Conservation (phyloP, 2,329 filamentous ascomycete genomes). For the Purpureocillium takamizusanense region DNA sequence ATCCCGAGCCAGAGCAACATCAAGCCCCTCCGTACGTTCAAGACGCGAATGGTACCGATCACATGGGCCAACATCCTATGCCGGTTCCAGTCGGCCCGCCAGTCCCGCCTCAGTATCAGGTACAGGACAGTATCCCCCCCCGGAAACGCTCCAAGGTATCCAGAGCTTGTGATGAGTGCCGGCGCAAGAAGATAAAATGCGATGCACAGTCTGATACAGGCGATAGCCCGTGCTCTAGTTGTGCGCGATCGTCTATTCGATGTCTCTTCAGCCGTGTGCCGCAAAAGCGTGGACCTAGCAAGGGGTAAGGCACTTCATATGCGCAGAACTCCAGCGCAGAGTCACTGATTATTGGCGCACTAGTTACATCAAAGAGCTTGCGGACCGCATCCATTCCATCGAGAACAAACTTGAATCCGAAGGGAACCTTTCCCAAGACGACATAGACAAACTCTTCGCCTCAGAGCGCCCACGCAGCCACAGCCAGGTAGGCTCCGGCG, state of each 20-base stretch:
- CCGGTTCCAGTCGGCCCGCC: slow-evolving; percentile 25
- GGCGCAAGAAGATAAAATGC: slow-evolving; percentile 84
- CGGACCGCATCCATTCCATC: slow-evolving; percentile 73
- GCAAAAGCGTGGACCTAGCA: slow-evolving; percentile 81
- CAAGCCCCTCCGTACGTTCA: slow-evolving; percentile 26
- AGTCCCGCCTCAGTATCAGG: slow-evolving; percentile 26
- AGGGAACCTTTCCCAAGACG: slow-evolving; percentile 30
- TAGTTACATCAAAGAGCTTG: slow-evolving; percentile 86
- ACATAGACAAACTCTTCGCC: slow-evolving; percentile 33
- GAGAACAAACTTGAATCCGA: slow-evolving; percentile 65
- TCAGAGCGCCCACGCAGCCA: slow-evolving; percentile 22
- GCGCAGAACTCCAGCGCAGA: not conserved
- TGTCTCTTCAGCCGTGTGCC: slow-evolving; percentile 83
- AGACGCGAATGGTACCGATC: slow-evolving; percentile 24
- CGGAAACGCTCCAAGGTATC: slow-evolving; percentile 81
- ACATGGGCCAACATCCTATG: slow-evolving; percentile 26
- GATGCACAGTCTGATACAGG: slow-evolving; percentile 69
- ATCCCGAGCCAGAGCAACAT: slow-evolving; percentile 28
- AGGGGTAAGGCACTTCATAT: slow-evolving; percentile 49
- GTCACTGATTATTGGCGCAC: not conserved
- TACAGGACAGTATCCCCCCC: slow-evolving; percentile 53
- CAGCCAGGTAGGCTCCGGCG: slow-evolving; percentile 14
- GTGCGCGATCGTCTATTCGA: slow-evolving; percentile 62
- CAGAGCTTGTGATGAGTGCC: slow-evolving; percentile 80
- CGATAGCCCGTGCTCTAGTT: slow-evolving; percentile 71